phyloP scores from a whole-genome alignment of 2,329 filamentous ascomycete genomes.

The Zopfia rhizophila region DNA sequence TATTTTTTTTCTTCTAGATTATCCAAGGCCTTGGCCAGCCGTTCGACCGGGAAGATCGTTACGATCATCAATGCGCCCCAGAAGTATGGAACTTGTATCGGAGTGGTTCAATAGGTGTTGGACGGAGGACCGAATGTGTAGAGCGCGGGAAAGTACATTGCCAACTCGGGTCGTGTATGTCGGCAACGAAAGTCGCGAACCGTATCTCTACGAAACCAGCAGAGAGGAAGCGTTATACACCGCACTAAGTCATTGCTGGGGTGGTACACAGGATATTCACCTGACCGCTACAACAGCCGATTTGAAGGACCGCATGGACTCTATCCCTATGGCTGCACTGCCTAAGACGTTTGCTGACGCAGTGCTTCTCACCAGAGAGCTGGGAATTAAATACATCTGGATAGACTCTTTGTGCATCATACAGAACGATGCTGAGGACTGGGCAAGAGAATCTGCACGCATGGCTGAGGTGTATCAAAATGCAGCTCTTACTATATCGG shows the following conservation, averaged over 20 bases:
- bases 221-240: constrained; percentile 1
- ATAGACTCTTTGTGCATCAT: constrained; percentile 31
- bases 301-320: constrained; percentile 5
- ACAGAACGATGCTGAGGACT: constrained; percentile 21
- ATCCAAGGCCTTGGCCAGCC: too few relatives aligned
- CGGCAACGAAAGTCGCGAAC: background rate
- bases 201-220: too few relatives aligned
- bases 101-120: too few relatives aligned
- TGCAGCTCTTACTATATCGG: constrained; percentile 1
- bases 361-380: constrained; percentile 19
- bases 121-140: too few relatives aligned
- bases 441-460: constrained; percentile 16
- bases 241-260: constrained; percentile 28
- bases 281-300: constrained; percentile 12
- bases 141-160: too few relatives aligned
- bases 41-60: too few relatives aligned
- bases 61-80: too few relatives aligned
- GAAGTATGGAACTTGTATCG: too few relatives aligned
- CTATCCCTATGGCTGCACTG: constrained; percentile 16
- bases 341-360: constrained; percentile 33
- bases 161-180: constrained; percentile 24
- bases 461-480: constrained; percentile 24
- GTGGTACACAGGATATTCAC: constrained; percentile 3
- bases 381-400: constrained; percentile 30
- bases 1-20: too few relatives aligned